Percentiles rank a stretch among this genome's conserved stretches.
Conservation (phyloP, 2,329 filamentous ascomycete species). For the Alternaria sp. region DNA sequence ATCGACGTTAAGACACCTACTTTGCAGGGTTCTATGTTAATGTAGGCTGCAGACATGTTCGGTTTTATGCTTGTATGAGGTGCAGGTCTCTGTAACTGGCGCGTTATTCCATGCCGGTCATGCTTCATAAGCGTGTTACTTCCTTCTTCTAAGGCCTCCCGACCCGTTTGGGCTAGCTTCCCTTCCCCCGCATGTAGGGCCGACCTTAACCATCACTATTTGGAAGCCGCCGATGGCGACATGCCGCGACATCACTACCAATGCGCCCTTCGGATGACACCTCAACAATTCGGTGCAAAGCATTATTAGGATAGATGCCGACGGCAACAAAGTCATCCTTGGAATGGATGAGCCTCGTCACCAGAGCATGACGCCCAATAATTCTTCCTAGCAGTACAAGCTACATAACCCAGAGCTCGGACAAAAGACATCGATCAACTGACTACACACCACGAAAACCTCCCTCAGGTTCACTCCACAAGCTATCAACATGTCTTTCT, state of each 20-base stretch:
- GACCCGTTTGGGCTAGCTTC: not conserved
- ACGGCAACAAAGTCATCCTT: not conserved
- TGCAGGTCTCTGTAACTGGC: no score
- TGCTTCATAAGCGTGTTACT: not conserved
- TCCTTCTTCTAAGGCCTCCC: not conserved
- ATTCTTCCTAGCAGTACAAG: not conserved
- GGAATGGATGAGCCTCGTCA: not conserved
- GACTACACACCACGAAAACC: not conserved
- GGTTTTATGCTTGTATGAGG: no score
- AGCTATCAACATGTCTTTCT: conserved; percentile 49
- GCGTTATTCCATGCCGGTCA: not conserved
- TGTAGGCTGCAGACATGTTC: no score
- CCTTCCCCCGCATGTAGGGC: not conserved
- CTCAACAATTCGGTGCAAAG: not conserved
- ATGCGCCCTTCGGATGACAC: not conserved
- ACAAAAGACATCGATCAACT: not conserved
- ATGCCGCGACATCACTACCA: not conserved
- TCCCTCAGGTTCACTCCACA: not conserved
- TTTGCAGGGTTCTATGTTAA: no score
- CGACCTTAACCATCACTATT: not conserved
- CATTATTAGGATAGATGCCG: not conserved
- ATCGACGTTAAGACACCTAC: no score
- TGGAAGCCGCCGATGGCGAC: not conserved
- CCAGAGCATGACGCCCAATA: not conserved
- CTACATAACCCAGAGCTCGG: not conserved